Conservation (phyloP, 768 basidiomycete genomes). For the Phanerodontia chrysosporium region DNA sequence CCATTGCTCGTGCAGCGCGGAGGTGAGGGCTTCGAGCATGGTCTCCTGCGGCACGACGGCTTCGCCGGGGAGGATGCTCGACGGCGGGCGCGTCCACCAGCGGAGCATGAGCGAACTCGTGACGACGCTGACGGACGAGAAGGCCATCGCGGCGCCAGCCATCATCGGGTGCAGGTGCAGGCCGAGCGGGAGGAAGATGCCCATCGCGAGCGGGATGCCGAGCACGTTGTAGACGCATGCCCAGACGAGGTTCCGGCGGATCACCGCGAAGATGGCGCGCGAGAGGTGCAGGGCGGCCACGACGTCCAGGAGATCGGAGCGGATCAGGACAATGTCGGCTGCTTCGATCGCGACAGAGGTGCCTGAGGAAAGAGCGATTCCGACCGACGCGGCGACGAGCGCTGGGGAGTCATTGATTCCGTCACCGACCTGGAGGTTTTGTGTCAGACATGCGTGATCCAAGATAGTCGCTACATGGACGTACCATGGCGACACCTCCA, state of each 20-base stretch:
- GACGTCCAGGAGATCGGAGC: conserved; percentile 93
- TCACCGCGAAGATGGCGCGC: conserved; percentile 81
- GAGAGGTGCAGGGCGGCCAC: conserved; percentile 95
- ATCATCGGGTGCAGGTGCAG: conserved; percentile 96
- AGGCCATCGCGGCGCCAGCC: conserved; percentile 98
- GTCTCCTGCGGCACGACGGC: conserved; percentile 28
- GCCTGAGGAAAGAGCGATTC: conserved; percentile 93
- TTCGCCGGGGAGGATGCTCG: conserved; percentile 68
- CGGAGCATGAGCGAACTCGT: conserved; percentile 81
- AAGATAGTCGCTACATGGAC: conserved; percentile 11
- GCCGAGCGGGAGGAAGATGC: conserved; percentile 87
- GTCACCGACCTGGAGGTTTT: conserved; percentile 75
- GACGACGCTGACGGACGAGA: conserved; percentile 94
- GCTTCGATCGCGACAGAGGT: conserved; percentile 98
- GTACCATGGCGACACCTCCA: conserved; percentile 86
- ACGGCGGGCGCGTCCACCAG: conserved; percentile 74
- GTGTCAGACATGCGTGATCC: background rate
- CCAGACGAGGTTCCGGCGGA: conserved; percentile 92
- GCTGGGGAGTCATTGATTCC: conserved; percentile 99
- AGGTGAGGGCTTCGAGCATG: conserved; percentile 36
- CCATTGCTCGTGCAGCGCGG: conserved; percentile 42
- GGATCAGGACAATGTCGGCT: conserved; percentile 97
- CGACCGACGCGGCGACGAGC: conserved; percentile 91
- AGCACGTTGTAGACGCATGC: conserved; percentile 92
- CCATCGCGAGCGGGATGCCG: conserved; percentile 98